Evolutionary conservation across 805 yeast species (phyloP).

Genomic region (Candida jianshihensis): DNA sequence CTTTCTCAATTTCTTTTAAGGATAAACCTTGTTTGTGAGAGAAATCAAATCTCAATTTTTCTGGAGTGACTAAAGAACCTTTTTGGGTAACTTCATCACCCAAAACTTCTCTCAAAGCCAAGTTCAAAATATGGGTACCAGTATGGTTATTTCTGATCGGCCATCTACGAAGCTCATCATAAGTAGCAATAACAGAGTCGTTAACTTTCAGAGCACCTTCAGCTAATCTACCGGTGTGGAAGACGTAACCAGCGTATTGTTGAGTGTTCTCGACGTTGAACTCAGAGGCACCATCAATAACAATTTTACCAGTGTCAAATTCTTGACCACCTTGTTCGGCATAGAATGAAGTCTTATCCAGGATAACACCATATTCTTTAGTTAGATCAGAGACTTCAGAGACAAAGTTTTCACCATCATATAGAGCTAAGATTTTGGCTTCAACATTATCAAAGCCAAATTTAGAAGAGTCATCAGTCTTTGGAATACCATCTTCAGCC

Average conservation of each 20-base stretch:
- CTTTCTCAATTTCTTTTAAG: conserved; percentile 60
- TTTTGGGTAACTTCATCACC: conserved; percentile 91
- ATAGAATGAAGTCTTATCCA: conserved; percentile 90
- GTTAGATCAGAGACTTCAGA: conserved; percentile 37
- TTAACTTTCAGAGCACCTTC: conserved; percentile 71
- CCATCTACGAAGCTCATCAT: conserved; percentile 91
- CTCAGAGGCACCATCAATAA: conserved; percentile 80
- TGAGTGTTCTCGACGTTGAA: conserved; percentile 91
- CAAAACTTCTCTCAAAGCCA: conserved; percentile 75
- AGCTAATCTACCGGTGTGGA: conserved; percentile 81
- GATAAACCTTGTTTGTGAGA: conserved; percentile 84
- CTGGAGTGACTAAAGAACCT: conserved; percentile 95
- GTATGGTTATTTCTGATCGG: conserved; percentile 97
- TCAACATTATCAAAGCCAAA: conserved; percentile 65
- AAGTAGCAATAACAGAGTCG: conserved; percentile 74
- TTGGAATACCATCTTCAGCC: conserved; percentile 54
- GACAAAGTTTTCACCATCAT: conserved; percentile 58
- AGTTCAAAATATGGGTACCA: conserved; percentile 92
- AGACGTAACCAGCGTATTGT: conserved; percentile 86
- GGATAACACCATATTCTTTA: conserved; percentile 67
- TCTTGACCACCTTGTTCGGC: conserved; percentile 99
- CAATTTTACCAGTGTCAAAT: conserved; percentile 87
- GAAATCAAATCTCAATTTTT: conserved; percentile 92
- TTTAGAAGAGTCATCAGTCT: conserved; percentile 79
- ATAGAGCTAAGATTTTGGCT: conserved; percentile 65